Conservation (phyloP, 2,329 filamentous ascomycete species). For the Phyllosticta citriasiana region DNA sequence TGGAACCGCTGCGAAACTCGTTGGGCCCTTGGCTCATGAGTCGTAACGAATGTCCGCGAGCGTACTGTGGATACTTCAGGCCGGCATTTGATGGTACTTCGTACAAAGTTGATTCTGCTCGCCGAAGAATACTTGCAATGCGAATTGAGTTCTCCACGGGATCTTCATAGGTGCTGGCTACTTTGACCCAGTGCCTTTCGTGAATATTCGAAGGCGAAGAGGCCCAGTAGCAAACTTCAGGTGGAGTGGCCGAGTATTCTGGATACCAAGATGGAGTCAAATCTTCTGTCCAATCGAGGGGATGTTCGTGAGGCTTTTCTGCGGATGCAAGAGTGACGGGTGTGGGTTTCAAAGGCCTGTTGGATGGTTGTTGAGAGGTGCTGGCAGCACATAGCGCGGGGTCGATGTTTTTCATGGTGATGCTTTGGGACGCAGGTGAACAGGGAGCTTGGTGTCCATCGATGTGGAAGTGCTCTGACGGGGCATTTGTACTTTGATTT, state of each 20-base stretch:
- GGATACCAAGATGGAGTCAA: neutral
- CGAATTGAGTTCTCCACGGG: neutral
- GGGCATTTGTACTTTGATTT: neutral
- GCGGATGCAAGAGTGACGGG: neutral
- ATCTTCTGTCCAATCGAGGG: neutral
- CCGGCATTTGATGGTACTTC: neutral
- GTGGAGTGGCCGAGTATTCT: neutral
- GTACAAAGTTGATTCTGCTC: neutral
- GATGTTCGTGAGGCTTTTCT: neutral
- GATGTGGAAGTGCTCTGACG: neutral
- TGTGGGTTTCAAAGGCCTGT: neutral
- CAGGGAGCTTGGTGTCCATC: neutral
- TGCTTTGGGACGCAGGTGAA: neutral
- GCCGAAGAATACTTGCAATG: neutral
- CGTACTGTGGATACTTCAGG: neutral
- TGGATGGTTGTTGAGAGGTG: neutral
- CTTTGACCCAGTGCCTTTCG: neutral
- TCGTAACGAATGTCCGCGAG: neutral
- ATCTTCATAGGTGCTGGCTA: neutral
- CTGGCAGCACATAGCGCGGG: neutral
- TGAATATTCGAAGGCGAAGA: neutral
- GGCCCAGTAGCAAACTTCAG: neutral
- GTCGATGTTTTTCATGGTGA: neutral
- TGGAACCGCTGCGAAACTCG: neutral
- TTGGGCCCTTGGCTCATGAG: neutral